phyloP scores from a whole-genome alignment of 371 early-diverging fungal species.

The Zychaea mexicana region DNA sequence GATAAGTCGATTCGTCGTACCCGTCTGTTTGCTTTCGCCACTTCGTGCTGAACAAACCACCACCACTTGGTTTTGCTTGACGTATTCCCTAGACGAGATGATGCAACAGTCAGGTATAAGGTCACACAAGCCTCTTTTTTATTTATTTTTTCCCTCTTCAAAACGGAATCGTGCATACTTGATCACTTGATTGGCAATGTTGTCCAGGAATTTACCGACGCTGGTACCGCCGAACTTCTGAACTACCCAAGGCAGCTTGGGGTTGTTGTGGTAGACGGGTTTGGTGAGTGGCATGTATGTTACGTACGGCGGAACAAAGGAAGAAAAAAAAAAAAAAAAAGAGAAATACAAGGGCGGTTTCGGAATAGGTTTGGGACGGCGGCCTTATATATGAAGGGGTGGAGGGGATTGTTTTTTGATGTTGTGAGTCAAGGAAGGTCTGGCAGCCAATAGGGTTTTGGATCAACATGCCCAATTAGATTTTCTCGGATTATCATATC shows the following conservation, averaged over 20 bases:
- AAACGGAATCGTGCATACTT: constrained; percentile 37
- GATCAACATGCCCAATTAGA: neutral
- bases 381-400: neutral
- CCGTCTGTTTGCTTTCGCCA: constrained; percentile 74
- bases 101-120: neutral
- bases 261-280: constrained; percentile 20
- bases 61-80: constrained; percentile 68
- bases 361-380: neutral
- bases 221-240: constrained; percentile 92
- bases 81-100: constrained; percentile 21
- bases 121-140: neutral
- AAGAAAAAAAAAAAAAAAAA: neutral
- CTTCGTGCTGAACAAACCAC: constrained; percentile 87
- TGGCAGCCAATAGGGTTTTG: neutral
- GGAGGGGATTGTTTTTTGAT: neutral
- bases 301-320: neutral
- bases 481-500: constrained; percentile 1
- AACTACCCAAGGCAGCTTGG: constrained; percentile 66
- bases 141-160: no score
- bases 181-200: constrained; percentile 61
- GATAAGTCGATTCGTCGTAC: constrained; percentile 76
- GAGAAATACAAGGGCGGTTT: neutral
- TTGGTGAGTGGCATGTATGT: constrained; percentile 10
- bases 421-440: neutral
- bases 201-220: constrained; percentile 78